These are phyloP conservation scores for Trametes hirsuta DNA, from an alignment of 1,284 basidiomycete genomes.

Conservation along the genomic window DNA sequence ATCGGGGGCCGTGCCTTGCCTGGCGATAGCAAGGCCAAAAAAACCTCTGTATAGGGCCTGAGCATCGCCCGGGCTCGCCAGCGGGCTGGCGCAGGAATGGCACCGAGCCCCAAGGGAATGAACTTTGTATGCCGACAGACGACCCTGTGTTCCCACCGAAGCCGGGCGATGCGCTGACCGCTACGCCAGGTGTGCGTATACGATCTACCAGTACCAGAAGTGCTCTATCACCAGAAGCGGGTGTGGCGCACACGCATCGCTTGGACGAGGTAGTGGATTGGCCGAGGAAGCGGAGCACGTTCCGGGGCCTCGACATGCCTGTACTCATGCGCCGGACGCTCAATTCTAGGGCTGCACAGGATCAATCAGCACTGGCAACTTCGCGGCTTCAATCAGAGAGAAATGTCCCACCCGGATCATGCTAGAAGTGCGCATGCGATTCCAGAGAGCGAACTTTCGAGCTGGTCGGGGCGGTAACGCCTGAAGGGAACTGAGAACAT, in stretches of 20 bases:
- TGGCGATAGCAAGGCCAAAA: too few species aligned
- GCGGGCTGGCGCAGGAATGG: not conserved
- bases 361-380: conserved; percentile 19
- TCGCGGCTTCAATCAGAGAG: conserved; percentile 8
- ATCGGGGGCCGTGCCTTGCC: not conserved
- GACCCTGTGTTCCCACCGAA: not conserved
- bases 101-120: not conserved
- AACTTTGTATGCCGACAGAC: conserved; percentile 3
- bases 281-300: conserved; percentile 8
- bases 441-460: not conserved
- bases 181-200: not conserved
- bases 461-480: not conserved
- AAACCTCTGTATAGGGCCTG: too few species aligned
- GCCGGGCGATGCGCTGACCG: not conserved
- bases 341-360: conserved; percentile 18
- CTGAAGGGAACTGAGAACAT: conserved; percentile 7
- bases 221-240: not conserved
- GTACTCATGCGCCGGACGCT: conserved; percentile 13
- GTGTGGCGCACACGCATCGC: not conserved
- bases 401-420: conserved; percentile 15
- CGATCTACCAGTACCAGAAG: not conserved
- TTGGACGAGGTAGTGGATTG: conserved; percentile 6
- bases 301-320: conserved; percentile 9
- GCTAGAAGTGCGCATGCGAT: not conserved
- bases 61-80: too few species aligned